Conservation (phyloP, 2,329 filamentous ascomycete genomes). For the Monilinia fructicola region DNA sequence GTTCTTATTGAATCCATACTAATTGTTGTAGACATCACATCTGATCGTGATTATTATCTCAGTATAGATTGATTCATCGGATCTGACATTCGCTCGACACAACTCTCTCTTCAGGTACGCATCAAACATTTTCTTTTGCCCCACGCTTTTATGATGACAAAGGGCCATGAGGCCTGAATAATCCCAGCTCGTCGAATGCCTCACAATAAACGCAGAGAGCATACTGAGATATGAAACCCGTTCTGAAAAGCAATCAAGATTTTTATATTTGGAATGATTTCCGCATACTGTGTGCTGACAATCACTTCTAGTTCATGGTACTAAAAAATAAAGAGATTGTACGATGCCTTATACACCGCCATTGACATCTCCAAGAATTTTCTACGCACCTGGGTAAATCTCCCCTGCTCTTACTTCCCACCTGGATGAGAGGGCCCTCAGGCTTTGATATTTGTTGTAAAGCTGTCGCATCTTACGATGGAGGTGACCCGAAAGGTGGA, state of each 20-base stretch:
- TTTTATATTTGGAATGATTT: background rate
- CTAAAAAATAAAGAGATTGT: background rate
- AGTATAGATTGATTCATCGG: background rate
- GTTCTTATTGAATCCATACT: background rate
- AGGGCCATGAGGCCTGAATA: constrained; percentile 91
- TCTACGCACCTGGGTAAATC: background rate
- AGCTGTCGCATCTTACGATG: background rate
- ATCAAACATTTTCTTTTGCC: background rate
- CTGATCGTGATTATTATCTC: background rate
- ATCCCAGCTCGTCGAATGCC: constrained; percentile 99
- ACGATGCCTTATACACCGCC: background rate
- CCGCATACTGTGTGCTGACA: background rate
- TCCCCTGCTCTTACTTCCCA: background rate
- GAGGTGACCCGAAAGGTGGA: background rate
- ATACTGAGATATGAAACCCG: constrained; percentile 73
- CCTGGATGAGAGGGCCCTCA: background rate
- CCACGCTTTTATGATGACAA: constrained; percentile 84
- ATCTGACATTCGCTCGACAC: background rate
- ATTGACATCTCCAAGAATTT: background rate
- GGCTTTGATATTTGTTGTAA: background rate
- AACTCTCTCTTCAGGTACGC: constrained; percentile 9
- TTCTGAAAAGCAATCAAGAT: constrained; percentile 35
- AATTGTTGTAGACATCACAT: constrained; percentile 1
- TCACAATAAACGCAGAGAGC: constrained; percentile 73
- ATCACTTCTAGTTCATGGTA: background rate